Base-by-base conservation (phyloP, 2,329 filamentous ascomycete genomes). In the Ramichloridium luteum region DNA sequence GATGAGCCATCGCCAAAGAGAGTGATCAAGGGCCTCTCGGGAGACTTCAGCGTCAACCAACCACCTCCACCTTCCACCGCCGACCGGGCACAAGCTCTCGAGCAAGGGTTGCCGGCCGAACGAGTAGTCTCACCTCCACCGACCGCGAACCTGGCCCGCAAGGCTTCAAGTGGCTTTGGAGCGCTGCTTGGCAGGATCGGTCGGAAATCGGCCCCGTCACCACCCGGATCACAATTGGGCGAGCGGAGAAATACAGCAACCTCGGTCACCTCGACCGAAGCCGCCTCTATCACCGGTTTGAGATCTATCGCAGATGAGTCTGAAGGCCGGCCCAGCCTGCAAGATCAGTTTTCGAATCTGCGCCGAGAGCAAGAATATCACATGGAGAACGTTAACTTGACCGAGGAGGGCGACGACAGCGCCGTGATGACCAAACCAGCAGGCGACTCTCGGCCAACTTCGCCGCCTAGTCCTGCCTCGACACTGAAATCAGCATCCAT, bases 91-190 rank as follows among this genome's bases (percentile, higher is more conserved):
- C 23, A 49, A 39, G 40, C 48, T 9, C 35, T 41, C 15, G 43
- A 49, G 27, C 35, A 40, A 22, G 30, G 36, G 15, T 32, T 32
- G 12, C 30, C 35, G 9, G 35, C 29, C 12, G 40, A 44, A 11
- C 47, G 31, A 39, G 25, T 32, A 11, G 18, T 49, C 23, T 49
- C 58, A 25, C 50, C 60, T 13, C 50, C 55, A 25, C 54, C 59
- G 25, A 48, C 62, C 44, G 69, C 40, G 6, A 44, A 42, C 37
- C 27, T 49, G 17, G 44, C 50, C 11, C 68, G 84, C 50, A 93
- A 90, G 55, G 70, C 92, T 34, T 86, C 82, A 6, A 83, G 82
- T 45, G 83, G 80, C n/a, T 92, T 93, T 48, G 74, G 82, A 23
- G 88, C 82, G 77, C 68, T 92, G 23, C 83, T 54, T 25, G 49